Base-by-base conservation (phyloP, 2,329 filamentous ascomycete genomes). In the Sclerotinia borealis region DNA sequence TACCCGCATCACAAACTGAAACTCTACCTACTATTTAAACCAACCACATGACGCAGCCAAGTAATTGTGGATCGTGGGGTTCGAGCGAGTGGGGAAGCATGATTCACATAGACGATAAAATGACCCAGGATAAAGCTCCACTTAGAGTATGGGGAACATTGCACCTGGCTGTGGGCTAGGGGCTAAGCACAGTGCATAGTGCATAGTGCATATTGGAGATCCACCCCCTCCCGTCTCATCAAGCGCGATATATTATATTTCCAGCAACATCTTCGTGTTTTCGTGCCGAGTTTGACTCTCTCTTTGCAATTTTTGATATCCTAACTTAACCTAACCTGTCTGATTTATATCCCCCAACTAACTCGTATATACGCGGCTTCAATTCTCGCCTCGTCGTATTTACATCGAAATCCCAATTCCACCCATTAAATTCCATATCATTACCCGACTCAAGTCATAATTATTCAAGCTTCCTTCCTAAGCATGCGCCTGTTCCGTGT, bases 401-500 rank as follows among this genome's bases (percentile, higher is more conserved):
- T 45, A 58, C 29, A 34, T 56, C 8, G n/a, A 22, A 22, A 15
- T 51, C 10, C n/a, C n/a, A 31, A 45, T 45, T 8, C 54, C 27
- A 34, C 29, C 29, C n/a, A 55, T 45, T 25, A 58, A 58, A 58
- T 27, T 58, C 54, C 54, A 25, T 25, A 19, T 58, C 54, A 58
- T 58, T 58, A 58, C 27, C 54, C 29, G 22, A 45, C 17, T 6
- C 54, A 39, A 47, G 45, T 27, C 39, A 36, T 58, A 58, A 34
- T 17, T 58, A 25, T 58, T 45, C 17, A 58, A 58, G n/a, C 19
- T 11, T 45, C n/a, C 19, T 11, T 45, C n/a, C 39, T 34, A 19
- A 45, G 39, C 54, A 45, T 45, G 54, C 54, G 54, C 54, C 54
- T 45, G 39, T 45, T 45, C 54, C 39, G 39, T 58, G 13, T 58